A percentile compares a stretch with the other conserved stretches of the same genome.
Conservation (phyloP, 148 eudicot genomes). For the Agrostemma githago region DNA sequence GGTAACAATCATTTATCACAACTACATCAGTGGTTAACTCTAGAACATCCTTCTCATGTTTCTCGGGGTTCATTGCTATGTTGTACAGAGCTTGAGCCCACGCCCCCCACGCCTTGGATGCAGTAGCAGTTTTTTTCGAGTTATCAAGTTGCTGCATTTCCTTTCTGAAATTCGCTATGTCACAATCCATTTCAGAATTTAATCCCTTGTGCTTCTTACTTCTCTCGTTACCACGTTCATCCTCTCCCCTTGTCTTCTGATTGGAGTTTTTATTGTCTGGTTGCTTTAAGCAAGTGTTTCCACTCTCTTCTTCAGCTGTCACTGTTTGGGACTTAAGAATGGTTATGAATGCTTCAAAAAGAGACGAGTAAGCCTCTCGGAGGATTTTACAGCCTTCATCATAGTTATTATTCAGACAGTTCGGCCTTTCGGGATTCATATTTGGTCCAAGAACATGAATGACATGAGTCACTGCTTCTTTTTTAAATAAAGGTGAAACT, state of each 20-base stretch:
- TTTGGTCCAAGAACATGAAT: slow-evolving; percentile 99
- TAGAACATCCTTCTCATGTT: slow-evolving; percentile 45
- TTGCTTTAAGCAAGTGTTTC: slow-evolving; percentile 7
- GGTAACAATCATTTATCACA: slow-evolving; percentile 71
- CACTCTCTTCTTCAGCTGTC: slow-evolving; percentile 10
- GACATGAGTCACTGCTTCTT: slow-evolving; percentile 88
- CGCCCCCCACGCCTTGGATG: slow-evolving; percentile 54
- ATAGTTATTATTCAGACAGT: slow-evolving; percentile 65
- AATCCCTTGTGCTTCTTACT: slow-evolving; percentile 56
- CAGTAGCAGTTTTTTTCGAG: slow-evolving; percentile 23
- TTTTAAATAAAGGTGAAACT: slow-evolving; percentile 58
- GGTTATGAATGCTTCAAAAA: slow-evolving; percentile 78
- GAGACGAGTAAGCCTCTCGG: slow-evolving; percentile 74
- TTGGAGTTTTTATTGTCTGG: slow-evolving; percentile 30
- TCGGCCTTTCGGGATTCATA: slow-evolving; percentile 87
- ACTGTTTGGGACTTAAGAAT: slow-evolving; percentile 34
- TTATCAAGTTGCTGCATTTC: slow-evolving; percentile 27
- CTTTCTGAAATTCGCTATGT: slow-evolving; percentile 17
- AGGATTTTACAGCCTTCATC: slow-evolving; percentile 70
- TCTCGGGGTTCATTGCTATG: slow-evolving; percentile 71
- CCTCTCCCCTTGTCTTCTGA: slow-evolving; percentile 51
- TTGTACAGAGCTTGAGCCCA: slow-evolving; percentile 78
- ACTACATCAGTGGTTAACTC: slow-evolving; percentile 55
- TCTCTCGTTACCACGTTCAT: slow-evolving; percentile 28
- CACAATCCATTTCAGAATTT: slow-evolving; percentile 26